A percentile compares a stretch with the other conserved stretches of the same genome.
Evolutionary conservation across 225 moss, liverwort and hornwort species (phyloP).

Genomic region (Pleurozium schreberi): DNA sequence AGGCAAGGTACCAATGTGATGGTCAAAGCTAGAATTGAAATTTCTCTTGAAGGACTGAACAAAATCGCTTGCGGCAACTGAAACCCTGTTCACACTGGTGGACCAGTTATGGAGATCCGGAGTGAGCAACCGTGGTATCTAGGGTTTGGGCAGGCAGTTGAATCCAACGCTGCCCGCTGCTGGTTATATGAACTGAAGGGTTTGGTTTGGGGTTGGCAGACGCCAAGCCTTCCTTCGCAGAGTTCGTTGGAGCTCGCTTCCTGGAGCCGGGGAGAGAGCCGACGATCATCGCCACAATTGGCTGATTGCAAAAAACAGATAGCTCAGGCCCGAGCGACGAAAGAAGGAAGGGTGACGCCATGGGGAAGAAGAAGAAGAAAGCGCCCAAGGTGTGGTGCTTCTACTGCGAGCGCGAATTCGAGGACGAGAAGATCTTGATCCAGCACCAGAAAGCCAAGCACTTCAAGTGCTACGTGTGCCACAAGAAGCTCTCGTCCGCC

Average conservation of each 20-base stretch:
- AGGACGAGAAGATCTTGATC: conserved; percentile 97
- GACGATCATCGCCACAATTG: background rate
- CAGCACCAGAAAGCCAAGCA: conserved; percentile 99
- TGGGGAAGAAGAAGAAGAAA: conserved; percentile 99
- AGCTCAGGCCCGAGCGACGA: background rate
- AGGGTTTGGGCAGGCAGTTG: background rate
- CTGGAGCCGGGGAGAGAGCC: background rate
- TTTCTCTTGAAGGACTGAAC: background rate
- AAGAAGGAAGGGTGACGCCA: background rate
- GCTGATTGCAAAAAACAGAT: background rate
- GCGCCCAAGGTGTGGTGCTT: conserved; percentile 94
- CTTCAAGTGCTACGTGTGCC: conserved; percentile 97
- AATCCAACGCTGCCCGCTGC: background rate
- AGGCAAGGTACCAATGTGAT: background rate
- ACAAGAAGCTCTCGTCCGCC: conserved; percentile 96
- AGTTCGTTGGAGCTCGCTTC: background rate
- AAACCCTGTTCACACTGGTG: background rate
- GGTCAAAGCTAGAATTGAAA: too few relatives aligned
- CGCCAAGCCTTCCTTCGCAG: background rate
- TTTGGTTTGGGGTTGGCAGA: background rate
- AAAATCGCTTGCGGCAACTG: background rate
- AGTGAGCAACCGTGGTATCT: background rate
- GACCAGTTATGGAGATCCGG: too few relatives aligned
- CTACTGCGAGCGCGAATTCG: conserved; percentile 98
- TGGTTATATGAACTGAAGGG: background rate